Evolutionary conservation across 2,329 filamentous ascomycete species (phyloP), one percentile per base, ranked within the genome.

Genomic region (Neofusicoccum kwambonambiense): DNA sequence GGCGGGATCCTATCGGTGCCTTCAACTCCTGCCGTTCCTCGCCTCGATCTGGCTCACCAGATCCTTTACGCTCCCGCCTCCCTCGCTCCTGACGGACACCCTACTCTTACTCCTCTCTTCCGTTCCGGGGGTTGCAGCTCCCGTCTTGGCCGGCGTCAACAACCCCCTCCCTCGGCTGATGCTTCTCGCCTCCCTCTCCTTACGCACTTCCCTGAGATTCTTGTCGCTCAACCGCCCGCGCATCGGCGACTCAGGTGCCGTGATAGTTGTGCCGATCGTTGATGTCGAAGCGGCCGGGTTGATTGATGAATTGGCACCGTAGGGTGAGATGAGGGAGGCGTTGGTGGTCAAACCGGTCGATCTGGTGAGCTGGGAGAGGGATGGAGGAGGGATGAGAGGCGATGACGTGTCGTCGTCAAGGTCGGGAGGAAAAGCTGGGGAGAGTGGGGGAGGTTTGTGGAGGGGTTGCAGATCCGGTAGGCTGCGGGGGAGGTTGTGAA

Each of bases 111-210:
- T 64, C 42, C 12, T 69, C 68, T 1, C 67, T 65, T 31, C 62
- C 63, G 5, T 68, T 67, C 3, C 54, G 15, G 0, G 50, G 27
- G 15, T 62, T 35, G 41, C 56, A 12, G 19, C 67, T 67, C 37
- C 68, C 67, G 4, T 73, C 70, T 8, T 67, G 49, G n/a, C 27
- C 42, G 41, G 70, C 68, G 4, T 74, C 11, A 76, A 56, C 2
- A 77, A 62, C 19, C 71, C 74, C 17, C 65, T 69, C 0, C 71
- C 68, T 39, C 77, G 74, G 0, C 56, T 47, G 6, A 17, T 45
- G n/a, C 56, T 47, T 9, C 56, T 60, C 12, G 39, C 37, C 41
- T 44, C 39, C 7, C 56, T 41, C 27, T 47, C 54, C 15, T 42
- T 42, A 2, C 52, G 34, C 19, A 37, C 19, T 13, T 56, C 52